Conservation (phyloP, 306 rosid species). For the Lablab purpureus region DNA sequence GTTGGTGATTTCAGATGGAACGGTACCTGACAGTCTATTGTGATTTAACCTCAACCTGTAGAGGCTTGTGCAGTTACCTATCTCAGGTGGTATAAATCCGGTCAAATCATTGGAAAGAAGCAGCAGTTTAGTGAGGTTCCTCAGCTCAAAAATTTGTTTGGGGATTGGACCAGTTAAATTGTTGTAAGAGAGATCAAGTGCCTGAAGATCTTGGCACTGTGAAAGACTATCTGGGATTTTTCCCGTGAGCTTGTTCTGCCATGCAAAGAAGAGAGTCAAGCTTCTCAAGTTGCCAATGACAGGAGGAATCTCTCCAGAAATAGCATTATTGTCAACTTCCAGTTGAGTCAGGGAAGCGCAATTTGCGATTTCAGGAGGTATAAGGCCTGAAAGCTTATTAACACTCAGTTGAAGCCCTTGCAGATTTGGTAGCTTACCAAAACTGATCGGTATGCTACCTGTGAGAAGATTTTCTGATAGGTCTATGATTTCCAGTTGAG, state of each 20-base stretch:
- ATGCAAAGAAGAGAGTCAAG: slow-evolving; percentile 72
- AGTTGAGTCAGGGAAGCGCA: slow-evolving; percentile 68
- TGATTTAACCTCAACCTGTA: slow-evolving; percentile 69
- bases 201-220: slow-evolving; percentile 66
- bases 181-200: slow-evolving; percentile 84
- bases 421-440: slow-evolving; percentile 69
- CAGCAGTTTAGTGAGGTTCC: slow-evolving; percentile 70
- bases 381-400: slow-evolving; percentile 70
- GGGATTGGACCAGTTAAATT: slow-evolving; percentile 71
- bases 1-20: slow-evolving; percentile 81
- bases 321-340: slow-evolving; percentile 81
- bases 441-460: slow-evolving; percentile 74
- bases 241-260: slow-evolving; percentile 81
- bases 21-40: slow-evolving; percentile 66
- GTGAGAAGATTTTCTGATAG: slow-evolving; percentile 76
- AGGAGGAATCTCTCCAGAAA: slow-evolving; percentile 75
- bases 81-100: slow-evolving; percentile 79
- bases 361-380: slow-evolving; percentile 76
- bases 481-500: slow-evolving; percentile 64
- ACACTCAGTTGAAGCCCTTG: slow-evolving; percentile 84
- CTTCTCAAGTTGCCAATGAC: slow-evolving; percentile 74
- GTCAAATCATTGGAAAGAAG: slow-evolving; percentile 79
- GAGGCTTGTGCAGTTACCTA: slow-evolving; percentile 81
- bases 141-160: slow-evolving; percentile 62
- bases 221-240: slow-evolving; percentile 77